Base-by-base conservation (phyloP, 768 basidiomycete genomes). In the Boletus sp. region DNA sequence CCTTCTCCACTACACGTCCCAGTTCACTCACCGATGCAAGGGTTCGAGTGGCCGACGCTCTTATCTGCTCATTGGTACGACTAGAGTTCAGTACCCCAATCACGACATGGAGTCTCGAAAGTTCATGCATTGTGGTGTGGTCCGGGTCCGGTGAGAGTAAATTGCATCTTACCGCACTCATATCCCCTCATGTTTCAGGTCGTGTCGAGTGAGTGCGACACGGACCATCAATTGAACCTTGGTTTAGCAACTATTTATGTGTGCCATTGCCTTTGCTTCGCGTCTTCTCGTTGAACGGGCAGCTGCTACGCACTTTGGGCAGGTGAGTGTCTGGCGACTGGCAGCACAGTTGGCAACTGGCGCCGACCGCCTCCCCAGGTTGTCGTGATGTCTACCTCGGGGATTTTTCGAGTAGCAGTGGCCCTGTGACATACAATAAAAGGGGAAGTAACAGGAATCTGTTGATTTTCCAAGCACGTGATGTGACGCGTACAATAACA, bases 391-490 rank as follows among this genome's bases (percentile, higher is more conserved):
- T 27, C 17, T 21, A 23, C 14, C 14, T 21, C 7, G 44, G 23
- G 14, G 17, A 25, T 6, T 42, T 23, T 42, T 10, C 25, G 25
- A 17, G n/a, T n/a, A n/a, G n/a, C n/a, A n/a, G n/a, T n/a, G n/a
- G n/a, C n/a, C n/a, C n/a, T n/a, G n/a, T n/a, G n/a, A n/a, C n/a
- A n/a, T n/a, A n/a, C n/a, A n/a, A n/a, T n/a, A n/a, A n/a, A n/a
- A n/a, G n/a, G n/a, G n/a, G n/a, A n/a, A 25, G 25, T 25, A 25
- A 25, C 25, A 25, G 25, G 25, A 25, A 25, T 19, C 17, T 19
- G 30, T 46, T 65, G 64, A 51, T 53, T 57, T 60, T 52, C 21
- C 38, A 37, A 47, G 23, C 66, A 69, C 67, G 62, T 67, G 67
- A 67, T 55, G 21, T 47, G 27, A 51, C 63, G 40, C 66, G 50